Evolutionary conservation across 1,284 basidiomycete genomes (phyloP).

Genomic region (Ustilago esculenta): DNA sequence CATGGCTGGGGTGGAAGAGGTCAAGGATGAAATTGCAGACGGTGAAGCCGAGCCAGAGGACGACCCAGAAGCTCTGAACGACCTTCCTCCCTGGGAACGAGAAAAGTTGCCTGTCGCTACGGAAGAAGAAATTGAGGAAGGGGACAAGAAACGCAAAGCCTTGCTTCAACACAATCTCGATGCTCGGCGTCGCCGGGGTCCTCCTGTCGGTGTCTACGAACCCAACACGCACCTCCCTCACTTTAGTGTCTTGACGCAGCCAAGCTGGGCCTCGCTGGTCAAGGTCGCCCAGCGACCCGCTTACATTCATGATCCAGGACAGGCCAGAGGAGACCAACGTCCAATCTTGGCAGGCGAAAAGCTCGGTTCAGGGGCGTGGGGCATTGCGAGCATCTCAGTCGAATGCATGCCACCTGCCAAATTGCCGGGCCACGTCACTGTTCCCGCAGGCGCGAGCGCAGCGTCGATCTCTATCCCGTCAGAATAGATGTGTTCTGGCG

Average conservation of each 20-base stretch:
- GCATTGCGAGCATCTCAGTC: constrained; percentile 43
- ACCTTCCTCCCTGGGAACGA: constrained; percentile 59
- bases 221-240: constrained; percentile 61
- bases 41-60: constrained; percentile 45
- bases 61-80: constrained; percentile 47
- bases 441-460: constrained; percentile 19
- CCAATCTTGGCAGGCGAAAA: constrained; percentile 50
- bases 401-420: constrained; percentile 26
- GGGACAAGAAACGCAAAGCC: constrained; percentile 25
- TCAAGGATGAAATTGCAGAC: constrained; percentile 21
- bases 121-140: constrained; percentile 23
- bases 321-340: constrained; percentile 24
- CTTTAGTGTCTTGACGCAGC: constrained; percentile 53
- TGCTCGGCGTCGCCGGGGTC: constrained; percentile 38
- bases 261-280: constrained; percentile 36
- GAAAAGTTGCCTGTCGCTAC: constrained; percentile 21
- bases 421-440: constrained; percentile 9
- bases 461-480: neutral
- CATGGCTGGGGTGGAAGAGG: constrained; percentile 14
- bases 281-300: constrained; percentile 40
- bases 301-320: constrained; percentile 26
- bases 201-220: constrained; percentile 64
- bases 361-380: constrained; percentile 51
- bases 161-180: constrained; percentile 15
- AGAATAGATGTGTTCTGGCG: neutral